Evolutionary conservation across 495 filamentous ascomycete species (phyloP).

Genomic region (Trichodelitschia bisporula): DNA sequence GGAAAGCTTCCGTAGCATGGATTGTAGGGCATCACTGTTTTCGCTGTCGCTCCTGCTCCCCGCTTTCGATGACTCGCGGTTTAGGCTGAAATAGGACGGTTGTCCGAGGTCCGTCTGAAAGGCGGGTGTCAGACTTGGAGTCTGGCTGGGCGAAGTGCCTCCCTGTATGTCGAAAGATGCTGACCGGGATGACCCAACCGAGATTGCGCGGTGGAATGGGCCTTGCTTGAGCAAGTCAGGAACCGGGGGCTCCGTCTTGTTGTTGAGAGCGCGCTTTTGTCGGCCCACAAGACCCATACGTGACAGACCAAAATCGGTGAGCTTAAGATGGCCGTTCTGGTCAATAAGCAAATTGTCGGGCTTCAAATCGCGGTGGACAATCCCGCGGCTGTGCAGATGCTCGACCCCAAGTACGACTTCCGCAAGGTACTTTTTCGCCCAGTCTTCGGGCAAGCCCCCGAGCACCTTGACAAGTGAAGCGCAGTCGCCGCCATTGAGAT

Average conservation of each 20-base stretch:
- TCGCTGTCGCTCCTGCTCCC: slow-evolving; percentile 69
- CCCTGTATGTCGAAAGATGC: slow-evolving; percentile 82
- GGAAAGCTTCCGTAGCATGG: slow-evolving; percentile 66
- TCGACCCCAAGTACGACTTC: slow-evolving; percentile 91
- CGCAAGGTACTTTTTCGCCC: slow-evolving; percentile 89
- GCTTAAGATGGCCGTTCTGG: slow-evolving; percentile 83
- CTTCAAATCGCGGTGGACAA: slow-evolving; percentile 91
- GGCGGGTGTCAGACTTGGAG: slow-evolving; percentile 76
- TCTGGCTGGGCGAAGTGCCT: slow-evolving; percentile 48
- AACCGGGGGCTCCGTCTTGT: slow-evolving; percentile 45
- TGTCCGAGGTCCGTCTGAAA: slow-evolving; percentile 37
- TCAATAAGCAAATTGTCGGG: slow-evolving; percentile 95
- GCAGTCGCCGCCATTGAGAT: slow-evolving; percentile 91
- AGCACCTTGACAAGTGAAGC: slow-evolving; percentile 88
- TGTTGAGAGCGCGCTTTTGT: slow-evolving; percentile 77
- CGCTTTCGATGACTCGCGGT: slow-evolving; percentile 31
- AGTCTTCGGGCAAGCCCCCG: slow-evolving; percentile 78
- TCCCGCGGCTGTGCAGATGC: slow-evolving; percentile 79
- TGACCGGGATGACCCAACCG: slow-evolving; percentile 80
- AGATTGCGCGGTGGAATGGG: slow-evolving; percentile 63
- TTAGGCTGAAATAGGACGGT: slow-evolving; percentile 83
- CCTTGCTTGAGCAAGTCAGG: slow-evolving; percentile 84
- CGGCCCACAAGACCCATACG: slow-evolving; percentile 93
- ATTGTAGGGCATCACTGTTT: slow-evolving; percentile 60
- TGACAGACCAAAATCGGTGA: slow-evolving; percentile 93